Conservation (phyloP, 225 moss, liverwort and hornwort genomes). For the Lunularia cruciata region DNA sequence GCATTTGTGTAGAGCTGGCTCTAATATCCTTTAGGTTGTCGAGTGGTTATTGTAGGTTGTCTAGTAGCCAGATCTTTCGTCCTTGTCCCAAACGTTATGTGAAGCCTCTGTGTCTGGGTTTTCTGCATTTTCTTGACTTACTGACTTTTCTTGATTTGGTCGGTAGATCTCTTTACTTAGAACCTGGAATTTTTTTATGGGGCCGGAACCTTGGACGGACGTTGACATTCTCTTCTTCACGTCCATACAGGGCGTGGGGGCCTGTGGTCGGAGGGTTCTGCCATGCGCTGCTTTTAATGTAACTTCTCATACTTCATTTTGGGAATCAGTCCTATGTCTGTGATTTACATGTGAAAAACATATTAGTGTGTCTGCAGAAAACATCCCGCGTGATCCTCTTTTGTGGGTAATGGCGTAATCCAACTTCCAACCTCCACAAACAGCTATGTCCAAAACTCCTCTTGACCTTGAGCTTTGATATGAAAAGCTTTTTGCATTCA, state of each 20-base stretch:
- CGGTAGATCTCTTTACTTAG: background rate
- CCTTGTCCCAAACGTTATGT: no score
- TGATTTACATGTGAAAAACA: background rate
- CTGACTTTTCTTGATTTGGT: background rate
- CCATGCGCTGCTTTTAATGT: conserved; percentile 11
- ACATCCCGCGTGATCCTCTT: no score
- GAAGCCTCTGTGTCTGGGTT: background rate
- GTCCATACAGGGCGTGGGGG: conserved; percentile 12
- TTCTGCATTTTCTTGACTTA: background rate
- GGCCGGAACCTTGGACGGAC: background rate
- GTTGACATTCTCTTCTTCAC: conserved; percentile 5
- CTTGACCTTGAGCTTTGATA: no score
- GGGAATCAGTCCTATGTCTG: background rate
- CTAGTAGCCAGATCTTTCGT: no score
- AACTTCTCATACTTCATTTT: conserved; percentile 15
- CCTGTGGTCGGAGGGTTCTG: conserved; percentile 16
- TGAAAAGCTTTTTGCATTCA: no score
- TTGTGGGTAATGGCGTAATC: no score
- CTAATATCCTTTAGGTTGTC: no score
- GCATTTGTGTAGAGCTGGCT: no score
- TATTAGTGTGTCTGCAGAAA: no score
- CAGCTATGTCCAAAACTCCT: no score
- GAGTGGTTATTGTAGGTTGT: no score
- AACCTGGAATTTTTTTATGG: background rate
- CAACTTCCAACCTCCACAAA: no score